Evolutionary conservation across 108 stramenopile genomes (phyloP), one percentile per base, ranked within the genome.

Genomic region (Skeletonema costatum): DNA sequence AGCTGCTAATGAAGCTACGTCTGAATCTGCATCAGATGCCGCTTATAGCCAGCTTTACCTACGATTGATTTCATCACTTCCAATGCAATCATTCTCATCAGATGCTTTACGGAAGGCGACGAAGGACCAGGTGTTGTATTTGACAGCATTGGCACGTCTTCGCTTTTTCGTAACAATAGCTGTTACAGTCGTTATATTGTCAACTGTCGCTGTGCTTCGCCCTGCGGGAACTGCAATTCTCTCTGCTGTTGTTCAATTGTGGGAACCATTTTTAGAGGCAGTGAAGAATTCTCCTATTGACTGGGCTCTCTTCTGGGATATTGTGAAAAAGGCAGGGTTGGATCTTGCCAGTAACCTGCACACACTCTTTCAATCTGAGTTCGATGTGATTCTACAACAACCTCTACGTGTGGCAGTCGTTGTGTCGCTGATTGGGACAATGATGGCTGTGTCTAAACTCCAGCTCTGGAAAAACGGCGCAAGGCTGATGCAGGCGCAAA

Each of bases 11-110:
- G 67, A 79, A 12, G 82, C 87, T 66, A 81, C 73, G 21, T 46
- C 73, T 2, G 64, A 79, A 46, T 77, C 85, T 16, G 74, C 71
- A 13, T 70, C 82, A 5, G 89, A 90, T 65, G 79, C 90, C 4
- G 69, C 70, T 30, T 92, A 90, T 66, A 81, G 84, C 10, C 89
- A 92, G 66, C 83, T 95, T 16, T 95, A 89, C 73, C 68, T 95
- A 25, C 87, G 92, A 6, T 67, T 93, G 41, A 70, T 86, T 44
- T 68, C 90, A 19, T 78, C 88, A 2, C 58, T 70, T 29, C 83
- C 90, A 8, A 78, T 87, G 53, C 73, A 71, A 17, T 70, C 72
- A 30, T 60, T 69, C 33, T 75, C 71, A 17, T 69, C 85, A 0
- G 50, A 56, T 14, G 44, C 61, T 1, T 59, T 90, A 14, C 39